Conservation (phyloP, 2,329 filamentous ascomycete genomes). For the Mycosphaerella sp. region DNA sequence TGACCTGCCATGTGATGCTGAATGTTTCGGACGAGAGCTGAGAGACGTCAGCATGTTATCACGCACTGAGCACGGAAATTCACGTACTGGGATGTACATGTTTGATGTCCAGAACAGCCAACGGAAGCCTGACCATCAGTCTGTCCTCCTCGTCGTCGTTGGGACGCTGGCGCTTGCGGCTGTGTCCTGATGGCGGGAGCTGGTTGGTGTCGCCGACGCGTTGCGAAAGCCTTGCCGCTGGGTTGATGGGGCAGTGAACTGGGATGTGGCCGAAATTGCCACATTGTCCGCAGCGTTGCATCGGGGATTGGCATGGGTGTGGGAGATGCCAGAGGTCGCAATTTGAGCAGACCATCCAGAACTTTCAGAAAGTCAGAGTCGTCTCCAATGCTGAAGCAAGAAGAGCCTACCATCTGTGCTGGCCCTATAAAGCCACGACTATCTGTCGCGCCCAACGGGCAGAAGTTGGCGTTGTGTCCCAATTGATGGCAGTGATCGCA, state of each 20-base stretch:
- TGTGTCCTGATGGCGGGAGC: not conserved
- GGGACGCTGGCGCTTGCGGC: not conserved
- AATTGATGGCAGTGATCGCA: slow-evolving; percentile 20
- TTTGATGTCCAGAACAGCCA: slow-evolving; percentile 2
- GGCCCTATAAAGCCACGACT: not conserved
- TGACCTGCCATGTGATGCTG: not conserved
- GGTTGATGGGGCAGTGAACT: slow-evolving; percentile 22
- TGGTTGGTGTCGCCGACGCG: not conserved
- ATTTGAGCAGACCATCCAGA: slow-evolving; percentile 24
- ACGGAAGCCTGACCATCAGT: slow-evolving; percentile 2
- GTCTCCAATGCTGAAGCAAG: not conserved
- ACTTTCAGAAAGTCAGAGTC: slow-evolving; percentile 15
- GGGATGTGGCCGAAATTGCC: slow-evolving; percentile 20
- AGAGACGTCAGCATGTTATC: not conserved
- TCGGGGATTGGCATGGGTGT: slow-evolving; percentile 11
- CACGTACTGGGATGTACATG: slow-evolving; percentile 3
- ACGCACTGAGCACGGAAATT: not conserved
- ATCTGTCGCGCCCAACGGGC: slow-evolving; percentile 14
- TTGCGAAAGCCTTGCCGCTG: not conserved
- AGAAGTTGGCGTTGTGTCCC: slow-evolving; percentile 23
- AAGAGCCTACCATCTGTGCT: slow-evolving; percentile 15
- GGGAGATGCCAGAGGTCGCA: slow-evolving; percentile 28
- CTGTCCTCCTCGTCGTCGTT: not conserved
- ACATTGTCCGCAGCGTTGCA: slow-evolving; percentile 21
- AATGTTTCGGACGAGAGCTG: not conserved